Evolutionary conservation across 176 grass and related monocot genomes (phyloP), one percentile per base, ranked within the genome.

Genomic region (Triticum turgidum): DNA sequence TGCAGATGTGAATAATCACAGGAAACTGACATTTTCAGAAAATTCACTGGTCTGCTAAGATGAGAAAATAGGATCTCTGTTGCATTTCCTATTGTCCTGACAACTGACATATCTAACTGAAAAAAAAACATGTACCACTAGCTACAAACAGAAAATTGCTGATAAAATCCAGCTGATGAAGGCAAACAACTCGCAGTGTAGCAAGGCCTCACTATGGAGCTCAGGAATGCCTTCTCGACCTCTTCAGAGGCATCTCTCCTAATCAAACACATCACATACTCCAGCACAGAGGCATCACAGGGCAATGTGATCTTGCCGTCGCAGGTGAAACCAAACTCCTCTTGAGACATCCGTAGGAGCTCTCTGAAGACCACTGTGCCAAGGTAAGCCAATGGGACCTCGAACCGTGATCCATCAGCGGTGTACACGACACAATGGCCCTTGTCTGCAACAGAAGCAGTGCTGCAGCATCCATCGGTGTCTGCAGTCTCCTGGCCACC

Each of bases 351-450:
- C 38, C 9, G 61, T 5, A 84, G 67, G 35, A 95, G 86, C 72
- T 87, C 83, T 1, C 38, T 2, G 41, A 92, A 77, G 51, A 87
- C 59, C 32, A 9, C 20, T 5, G 37, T 89, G 59, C 65, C 22
- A 30, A 95, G 88, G 38, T 89, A 95, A 6, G 14, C 64, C 39
- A 95, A 32, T 0, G 83, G 91, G 9, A 91, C 87, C 81, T 87
- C 83, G 8, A 95, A 95, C 71, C 88, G 76, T 77, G 69, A 80
- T 6, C 80, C 71, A 1, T 95, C 86, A 0, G 62, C 64, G 0
- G 82, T 88, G 67, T 92, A 95, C 79, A 95, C 56, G 1, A 95
- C 59, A 12, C 87, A 88, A 61, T 95, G 86, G 27, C 86, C 91
- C 62, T 56, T 80, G 84, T 85, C 81, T 8, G 83, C 88, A 7